Base-by-base conservation (phyloP, 495 filamentous ascomycete genomes). In the Penicillium pancosmium region DNA sequence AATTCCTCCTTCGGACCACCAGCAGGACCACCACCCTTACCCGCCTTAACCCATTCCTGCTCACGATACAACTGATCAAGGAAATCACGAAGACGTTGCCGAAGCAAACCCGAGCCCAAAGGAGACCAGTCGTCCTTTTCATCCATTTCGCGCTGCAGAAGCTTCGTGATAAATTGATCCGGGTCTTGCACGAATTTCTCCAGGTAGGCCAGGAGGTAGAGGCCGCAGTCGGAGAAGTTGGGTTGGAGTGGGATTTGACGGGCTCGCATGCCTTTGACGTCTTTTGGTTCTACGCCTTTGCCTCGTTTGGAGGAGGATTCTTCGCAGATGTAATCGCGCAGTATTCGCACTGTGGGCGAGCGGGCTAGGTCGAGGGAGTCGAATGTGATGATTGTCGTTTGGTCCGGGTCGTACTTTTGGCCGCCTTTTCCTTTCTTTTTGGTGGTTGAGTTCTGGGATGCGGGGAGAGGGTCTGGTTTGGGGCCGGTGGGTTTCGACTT, bases 181-280 rank as follows among this genome's bases (percentile, higher is more conserved):
- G 91, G 92, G 52, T 87, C 65, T 51, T 83, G 72, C 3, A 92
- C 80, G 56, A 98, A 97, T 60, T 88, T 86, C 62, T 90, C 84
- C 25, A 94, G 69, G 60, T 98, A 98, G 4, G 84, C 88, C 10
- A 97, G 73, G 9, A 98, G 74, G 68, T 86, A 98, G 2, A 97
- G 69, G 3, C 94, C 94, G 68, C 94, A 98, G 69, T 98, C 94
- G 43, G 83, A 92, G 66, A 78, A 89, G 61, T 98, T 98, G 13
- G 84, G 75, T 71, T 98, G 94, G 52, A 84, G 67, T 2, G 95
- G 94, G 18, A 95, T 87, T 31, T 75, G 73, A 46, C 80, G 84
- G 21, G 86, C 91, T 56, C 81, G 90, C 72, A 89, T 85, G 23
- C 88, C 88, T 62, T 87, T 73, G 18, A 86, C 71, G 0, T 73